A percentile compares a stretch with the other conserved stretches of the same genome.
These are phyloP conservation scores for Talaromyces adpressus DNA, from an alignment of 495 filamentous ascomycete genomes.

Conservation along the genomic window DNA sequence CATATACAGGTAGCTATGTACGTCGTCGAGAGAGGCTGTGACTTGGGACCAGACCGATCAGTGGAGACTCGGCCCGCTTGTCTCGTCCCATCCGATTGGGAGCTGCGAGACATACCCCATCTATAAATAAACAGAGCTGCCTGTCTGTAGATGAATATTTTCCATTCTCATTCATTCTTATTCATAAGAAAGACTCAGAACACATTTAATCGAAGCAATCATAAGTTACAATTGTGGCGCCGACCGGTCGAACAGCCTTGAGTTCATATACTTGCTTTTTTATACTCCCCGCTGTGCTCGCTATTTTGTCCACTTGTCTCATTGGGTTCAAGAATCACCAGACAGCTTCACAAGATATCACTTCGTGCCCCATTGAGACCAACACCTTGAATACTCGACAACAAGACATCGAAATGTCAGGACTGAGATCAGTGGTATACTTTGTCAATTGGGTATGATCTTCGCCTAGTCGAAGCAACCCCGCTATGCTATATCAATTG, in stretches of 20 bases:
- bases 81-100: neutral
- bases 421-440: slow-evolving; percentile 42
- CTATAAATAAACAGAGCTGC: neutral
- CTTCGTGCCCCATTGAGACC: neutral
- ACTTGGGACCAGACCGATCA: neutral
- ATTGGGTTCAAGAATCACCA: neutral
- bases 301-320: neutral
- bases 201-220: neutral
- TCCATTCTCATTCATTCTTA: neutral
- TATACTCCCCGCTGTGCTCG: neutral
- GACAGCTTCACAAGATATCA: neutral
- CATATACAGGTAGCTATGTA: neutral
- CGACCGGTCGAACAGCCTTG: neutral
- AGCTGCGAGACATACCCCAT: neutral
- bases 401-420: slow-evolving; percentile 18
- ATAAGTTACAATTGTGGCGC: neutral
- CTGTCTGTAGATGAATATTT: neutral
- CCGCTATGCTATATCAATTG: neutral
- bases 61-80: neutral
- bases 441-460: slow-evolving; percentile 50
- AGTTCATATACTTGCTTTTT: neutral
- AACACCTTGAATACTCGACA: neutral
- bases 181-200: neutral
- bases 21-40: neutral
- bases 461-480: neutral